These are phyloP conservation scores for Trichoderma koningiopsis DNA, from an alignment of 2,329 filamentous ascomycete species.

Conservation along the genomic window DNA sequence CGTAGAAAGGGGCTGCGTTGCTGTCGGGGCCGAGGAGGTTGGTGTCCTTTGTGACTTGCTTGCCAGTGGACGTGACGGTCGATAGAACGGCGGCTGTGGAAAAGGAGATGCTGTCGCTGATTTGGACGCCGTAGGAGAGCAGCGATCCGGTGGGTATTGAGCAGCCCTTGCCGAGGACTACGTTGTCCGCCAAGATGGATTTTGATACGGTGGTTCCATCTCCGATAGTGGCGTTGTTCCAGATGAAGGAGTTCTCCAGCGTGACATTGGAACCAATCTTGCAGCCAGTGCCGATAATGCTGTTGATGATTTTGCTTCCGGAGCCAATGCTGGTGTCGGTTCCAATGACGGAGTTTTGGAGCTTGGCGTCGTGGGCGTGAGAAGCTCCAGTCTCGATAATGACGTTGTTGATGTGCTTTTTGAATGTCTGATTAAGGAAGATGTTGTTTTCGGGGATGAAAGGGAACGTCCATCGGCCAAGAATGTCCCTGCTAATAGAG, in stretches of 20 bases:
- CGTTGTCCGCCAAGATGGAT: conserved; percentile 76
- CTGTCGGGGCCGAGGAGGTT: conserved; percentile 52
- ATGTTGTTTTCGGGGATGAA: conserved; percentile 89
- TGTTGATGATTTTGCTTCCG: conserved; percentile 69
- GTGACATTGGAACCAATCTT: conserved; percentile 82
- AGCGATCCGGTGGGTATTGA: conserved; percentile 72
- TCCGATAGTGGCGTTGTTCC: conserved; percentile 79
- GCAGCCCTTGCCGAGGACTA: conserved; percentile 69
- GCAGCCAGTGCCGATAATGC: conserved; percentile 81
- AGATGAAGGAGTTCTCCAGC: conserved; percentile 80
- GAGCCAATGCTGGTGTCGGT: conserved; percentile 74
- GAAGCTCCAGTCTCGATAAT: conserved; percentile 80
- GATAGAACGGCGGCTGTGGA: conserved; percentile 40
- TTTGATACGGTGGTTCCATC: conserved; percentile 71
- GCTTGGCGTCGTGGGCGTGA: conserved; percentile 69
- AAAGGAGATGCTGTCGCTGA: conserved; percentile 63
- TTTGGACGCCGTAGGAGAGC: conserved; percentile 74
- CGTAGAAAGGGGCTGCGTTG: conserved; percentile 52
- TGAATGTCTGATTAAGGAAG: conserved; percentile 74
- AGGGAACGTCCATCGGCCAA: conserved; percentile 84
- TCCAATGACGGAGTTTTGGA: conserved; percentile 76
- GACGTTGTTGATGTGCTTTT: conserved; percentile 66
- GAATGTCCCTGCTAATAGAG: conserved; percentile 81
- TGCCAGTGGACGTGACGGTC: conserved; percentile 41
- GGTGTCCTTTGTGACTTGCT: conserved; percentile 45